Percentiles rank a stretch among this genome's conserved stretches.
Conservation (phyloP, 2,329 filamentous ascomycete species). For the Sclerotinia sclerotiorum region DNA sequence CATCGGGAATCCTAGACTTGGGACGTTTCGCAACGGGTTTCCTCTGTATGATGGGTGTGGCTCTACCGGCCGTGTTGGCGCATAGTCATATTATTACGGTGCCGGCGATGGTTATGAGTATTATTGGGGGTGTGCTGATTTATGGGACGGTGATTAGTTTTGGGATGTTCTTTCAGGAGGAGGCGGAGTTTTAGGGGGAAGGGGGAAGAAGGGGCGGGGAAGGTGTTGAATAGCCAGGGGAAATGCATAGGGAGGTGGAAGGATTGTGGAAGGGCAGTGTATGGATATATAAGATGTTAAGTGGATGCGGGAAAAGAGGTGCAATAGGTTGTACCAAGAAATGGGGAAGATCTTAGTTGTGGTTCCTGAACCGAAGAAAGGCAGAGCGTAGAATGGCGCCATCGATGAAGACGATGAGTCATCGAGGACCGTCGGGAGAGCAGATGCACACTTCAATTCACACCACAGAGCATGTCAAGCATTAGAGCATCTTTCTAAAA, state of each 20-base stretch:
- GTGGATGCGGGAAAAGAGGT: neutral
- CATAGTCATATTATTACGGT: conserved; percentile 80
- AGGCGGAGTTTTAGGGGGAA: conserved; percentile 43
- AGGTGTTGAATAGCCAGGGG: neutral
- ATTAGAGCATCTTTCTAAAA: neutral
- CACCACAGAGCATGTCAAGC: neutral
- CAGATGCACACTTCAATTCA: neutral
- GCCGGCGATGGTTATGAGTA: conserved; percentile 92
- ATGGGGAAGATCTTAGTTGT: neutral
- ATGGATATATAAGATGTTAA: conserved; percentile 4
- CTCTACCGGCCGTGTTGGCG: conserved; percentile 82
- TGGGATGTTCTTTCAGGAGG: conserved; percentile 96
- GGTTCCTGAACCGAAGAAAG: neutral
- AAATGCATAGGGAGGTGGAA: neutral
- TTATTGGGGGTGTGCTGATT: conserved; percentile 87
- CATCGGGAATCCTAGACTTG: conserved; percentile 85
- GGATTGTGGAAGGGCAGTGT: neutral
- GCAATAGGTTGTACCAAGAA: neutral
- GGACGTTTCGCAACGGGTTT: conserved; percentile 94
- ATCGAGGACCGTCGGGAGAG: no score
- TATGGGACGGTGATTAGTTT: conserved; percentile 99
- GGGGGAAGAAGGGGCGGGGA: neutral
- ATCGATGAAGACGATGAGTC: neutral
- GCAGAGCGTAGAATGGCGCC: neutral
- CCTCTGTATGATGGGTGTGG: conserved; percentile 95